These are phyloP conservation scores for Podosphaera fusca DNA, from an alignment of 2,329 filamentous ascomycete genomes.

Conservation along the genomic window DNA sequence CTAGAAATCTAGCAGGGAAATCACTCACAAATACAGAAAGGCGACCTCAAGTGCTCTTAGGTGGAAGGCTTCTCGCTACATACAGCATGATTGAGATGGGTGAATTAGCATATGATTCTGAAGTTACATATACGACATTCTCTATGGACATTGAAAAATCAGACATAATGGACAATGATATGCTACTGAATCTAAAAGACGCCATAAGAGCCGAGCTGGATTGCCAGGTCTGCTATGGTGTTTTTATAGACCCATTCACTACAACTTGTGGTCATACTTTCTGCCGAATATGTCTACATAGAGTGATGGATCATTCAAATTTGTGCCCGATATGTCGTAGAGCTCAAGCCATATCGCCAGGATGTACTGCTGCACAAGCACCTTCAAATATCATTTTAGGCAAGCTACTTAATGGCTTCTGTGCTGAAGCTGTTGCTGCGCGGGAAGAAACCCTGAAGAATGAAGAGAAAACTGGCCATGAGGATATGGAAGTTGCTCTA, in stretches of 20 bases:
- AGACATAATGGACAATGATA: constrained; percentile 20
- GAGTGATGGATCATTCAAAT: constrained; percentile 53
- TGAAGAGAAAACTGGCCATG: constrained; percentile 32
- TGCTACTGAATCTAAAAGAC: constrained; percentile 37
- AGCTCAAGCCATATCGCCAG: constrained; percentile 27
- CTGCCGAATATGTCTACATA: constrained; percentile 56
- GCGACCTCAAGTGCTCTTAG: constrained; percentile 20
- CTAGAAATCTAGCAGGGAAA: background rate
- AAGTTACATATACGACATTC: constrained; percentile 26
- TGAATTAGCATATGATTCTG: constrained; percentile 29
- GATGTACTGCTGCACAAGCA: constrained; percentile 14
- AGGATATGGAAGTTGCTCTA: constrained; percentile 40
- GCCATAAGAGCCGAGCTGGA: constrained; percentile 48
- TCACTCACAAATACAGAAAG: background rate
- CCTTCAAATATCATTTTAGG: constrained; percentile 39
- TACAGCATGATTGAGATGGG: constrained; percentile 43
- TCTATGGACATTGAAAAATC: constrained; percentile 8
- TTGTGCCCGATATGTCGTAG: constrained; percentile 65
- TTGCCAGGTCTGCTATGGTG: constrained; percentile 67
- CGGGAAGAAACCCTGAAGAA: constrained; percentile 27
- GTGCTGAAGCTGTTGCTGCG: constrained; percentile 37
- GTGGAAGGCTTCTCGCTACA: constrained; percentile 39
- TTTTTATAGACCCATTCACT: constrained; percentile 64
- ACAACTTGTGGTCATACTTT: constrained; percentile 78
- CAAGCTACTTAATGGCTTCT: constrained; percentile 43